Evolutionary conservation across 345 rosid species (phyloP).

Genomic region (Limnanthes douglasii): DNA sequence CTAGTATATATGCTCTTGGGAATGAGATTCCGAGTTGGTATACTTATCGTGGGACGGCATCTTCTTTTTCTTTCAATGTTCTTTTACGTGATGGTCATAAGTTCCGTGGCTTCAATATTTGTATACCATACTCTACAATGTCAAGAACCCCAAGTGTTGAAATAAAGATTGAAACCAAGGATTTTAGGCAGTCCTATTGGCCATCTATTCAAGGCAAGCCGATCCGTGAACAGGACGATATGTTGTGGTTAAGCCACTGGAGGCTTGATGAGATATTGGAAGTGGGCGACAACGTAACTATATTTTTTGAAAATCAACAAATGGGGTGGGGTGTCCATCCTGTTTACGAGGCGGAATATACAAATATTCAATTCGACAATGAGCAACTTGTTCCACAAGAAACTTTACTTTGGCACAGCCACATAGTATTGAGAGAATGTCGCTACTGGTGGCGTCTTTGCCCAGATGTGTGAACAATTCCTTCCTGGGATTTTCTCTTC

Average conservation of each 20-base stretch:
- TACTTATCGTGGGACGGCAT: background rate
- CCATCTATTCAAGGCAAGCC: slow-evolving; percentile 5
- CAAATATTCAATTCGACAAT: too few relatives aligned
- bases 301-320: too few relatives aligned
- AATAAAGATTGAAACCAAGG: slow-evolving; percentile 1
- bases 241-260: slow-evolving; percentile 11
- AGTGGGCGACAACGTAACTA: slow-evolving; percentile 8
- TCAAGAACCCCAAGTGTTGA: background rate
- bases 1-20: slow-evolving; percentile 7
- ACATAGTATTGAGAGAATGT: too few relatives aligned
- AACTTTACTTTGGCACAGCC: too few relatives aligned
- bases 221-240: background rate
- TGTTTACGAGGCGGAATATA: too few relatives aligned
- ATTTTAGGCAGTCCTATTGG: slow-evolving; percentile 3
- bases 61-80: slow-evolving; percentile 1
- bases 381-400: too few relatives aligned
- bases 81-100: background rate
- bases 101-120: slow-evolving; percentile 4
- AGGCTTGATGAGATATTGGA: slow-evolving; percentile 6
- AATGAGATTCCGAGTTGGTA: slow-evolving; percentile 9
- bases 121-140: background rate
- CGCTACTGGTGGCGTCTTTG: too few relatives aligned
- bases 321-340: too few relatives aligned
- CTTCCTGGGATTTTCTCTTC: too few relatives aligned
- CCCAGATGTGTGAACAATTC: too few relatives aligned